These are phyloP conservation scores for Chytriomyces sp. DNA, from an alignment of 192 early-diverging fungal species.

Conservation along the genomic window DNA sequence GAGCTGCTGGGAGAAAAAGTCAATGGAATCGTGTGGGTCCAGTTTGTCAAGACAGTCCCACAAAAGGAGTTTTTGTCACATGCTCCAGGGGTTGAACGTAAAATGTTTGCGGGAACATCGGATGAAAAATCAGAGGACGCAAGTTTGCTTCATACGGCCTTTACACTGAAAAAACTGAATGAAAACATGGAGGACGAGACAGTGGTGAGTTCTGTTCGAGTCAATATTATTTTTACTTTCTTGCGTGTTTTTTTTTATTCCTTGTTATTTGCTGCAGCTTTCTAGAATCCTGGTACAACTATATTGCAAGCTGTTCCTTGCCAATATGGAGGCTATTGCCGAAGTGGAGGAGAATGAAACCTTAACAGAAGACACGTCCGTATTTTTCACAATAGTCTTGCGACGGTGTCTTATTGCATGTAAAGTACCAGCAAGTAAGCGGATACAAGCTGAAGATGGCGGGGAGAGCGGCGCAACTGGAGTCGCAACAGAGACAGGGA, in stretches of 20 bases:
- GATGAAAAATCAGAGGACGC: slow-evolving; percentile 19
- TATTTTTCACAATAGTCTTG: slow-evolving; percentile 18
- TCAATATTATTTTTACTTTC: neutral
- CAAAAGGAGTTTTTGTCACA: slow-evolving; percentile 23
- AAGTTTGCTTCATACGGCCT: slow-evolving; percentile 27
- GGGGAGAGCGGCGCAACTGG: no score
- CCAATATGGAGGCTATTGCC: slow-evolving; percentile 12
- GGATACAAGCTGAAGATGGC: slow-evolving; percentile 9
- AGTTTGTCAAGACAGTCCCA: slow-evolving; percentile 30
- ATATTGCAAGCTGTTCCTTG: slow-evolving; percentile 38
- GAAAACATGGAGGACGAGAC: slow-evolving; percentile 39
- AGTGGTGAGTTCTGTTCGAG: slow-evolving; percentile 17
- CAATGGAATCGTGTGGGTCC: slow-evolving; percentile 23
- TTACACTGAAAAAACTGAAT: slow-evolving; percentile 43
- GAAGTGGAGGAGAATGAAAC: slow-evolving; percentile 14
- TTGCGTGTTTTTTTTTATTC: neutral
- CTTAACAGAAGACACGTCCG: slow-evolving; percentile 6
- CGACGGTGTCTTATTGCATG: slow-evolving; percentile 29
- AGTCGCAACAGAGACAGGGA: no score
- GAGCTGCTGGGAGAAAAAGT: slow-evolving; percentile 33
- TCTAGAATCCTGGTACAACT: slow-evolving; percentile 32
- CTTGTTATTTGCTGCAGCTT: neutral
- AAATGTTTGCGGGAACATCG: slow-evolving; percentile 4
- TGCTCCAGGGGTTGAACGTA: slow-evolving; percentile 20
- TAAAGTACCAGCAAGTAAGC: slow-evolving; percentile 17